A percentile compares a stretch with the other conserved stretches of the same genome.
phyloP scores from a whole-genome alignment of 306 rosid species.

The Datisca glomerata region DNA sequence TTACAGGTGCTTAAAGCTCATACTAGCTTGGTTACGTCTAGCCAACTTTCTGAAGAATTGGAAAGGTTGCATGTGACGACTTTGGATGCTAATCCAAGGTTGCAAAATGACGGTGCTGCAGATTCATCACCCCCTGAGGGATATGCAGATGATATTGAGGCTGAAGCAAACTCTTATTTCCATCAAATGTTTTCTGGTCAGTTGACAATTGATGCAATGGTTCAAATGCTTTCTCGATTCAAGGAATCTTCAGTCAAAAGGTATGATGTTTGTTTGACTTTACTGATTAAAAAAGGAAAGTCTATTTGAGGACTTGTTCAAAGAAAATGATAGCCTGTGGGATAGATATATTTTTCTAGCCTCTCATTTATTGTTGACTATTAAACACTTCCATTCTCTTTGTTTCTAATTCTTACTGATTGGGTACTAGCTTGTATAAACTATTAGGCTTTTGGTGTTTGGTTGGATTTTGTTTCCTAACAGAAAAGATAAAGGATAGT shows the following conservation, averaged over 20 bases:
- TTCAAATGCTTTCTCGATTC: conserved; percentile 72
- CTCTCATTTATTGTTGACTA: too few species aligned
- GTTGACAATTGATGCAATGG: conserved; percentile 64
- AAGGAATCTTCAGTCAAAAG: conserved; percentile 82
- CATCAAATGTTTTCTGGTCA: conserved; percentile 87
- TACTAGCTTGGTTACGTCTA: conserved; percentile 29
- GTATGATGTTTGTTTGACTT: conserved; percentile 20
- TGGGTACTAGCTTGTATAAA: too few species aligned
- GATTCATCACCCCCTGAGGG: conserved; percentile 66
- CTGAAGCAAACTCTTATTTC: conserved; percentile 79
- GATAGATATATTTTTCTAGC: too few species aligned
- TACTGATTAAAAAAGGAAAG: too few species aligned
- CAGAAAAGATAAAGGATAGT: too few species aligned
- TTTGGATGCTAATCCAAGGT: conserved; percentile 59
- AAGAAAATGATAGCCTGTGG: too few species aligned
- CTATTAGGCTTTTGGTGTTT: too few species aligned
- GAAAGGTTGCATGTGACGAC: conserved; percentile 52
- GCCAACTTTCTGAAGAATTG: conserved; percentile 73
- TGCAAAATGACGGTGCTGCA: conserved; percentile 48
- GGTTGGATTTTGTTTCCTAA: too few species aligned
- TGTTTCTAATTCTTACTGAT: too few species aligned
- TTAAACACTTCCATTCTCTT: too few species aligned
- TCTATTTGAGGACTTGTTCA: too few species aligned
- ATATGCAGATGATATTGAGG: conserved; percentile 72
- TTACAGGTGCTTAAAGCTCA: conserved; percentile 80